Conservation (phyloP, 1,284 basidiomycete genomes). For the Hemileia vastatrix region DNA sequence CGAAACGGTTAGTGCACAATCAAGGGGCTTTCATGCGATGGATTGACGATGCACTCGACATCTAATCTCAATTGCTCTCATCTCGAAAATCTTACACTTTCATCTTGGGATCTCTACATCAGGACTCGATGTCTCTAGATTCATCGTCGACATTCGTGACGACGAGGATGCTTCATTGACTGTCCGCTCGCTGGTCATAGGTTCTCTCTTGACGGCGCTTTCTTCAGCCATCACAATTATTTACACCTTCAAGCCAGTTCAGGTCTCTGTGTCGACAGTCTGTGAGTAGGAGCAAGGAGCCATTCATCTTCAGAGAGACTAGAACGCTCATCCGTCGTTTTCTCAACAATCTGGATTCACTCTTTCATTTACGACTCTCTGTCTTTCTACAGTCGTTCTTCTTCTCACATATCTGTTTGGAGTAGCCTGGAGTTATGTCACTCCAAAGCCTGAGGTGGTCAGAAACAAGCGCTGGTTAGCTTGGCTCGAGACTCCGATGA, state of each 20-base stretch:
- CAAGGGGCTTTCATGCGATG: too few relatives aligned
- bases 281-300: too few relatives aligned
- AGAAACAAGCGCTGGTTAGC: constrained; percentile 48
- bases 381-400: too few relatives aligned
- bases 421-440: constrained; percentile 49
- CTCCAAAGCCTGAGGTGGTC: constrained; percentile 45
- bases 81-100: too few relatives aligned
- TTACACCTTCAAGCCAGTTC: constrained; percentile 55
- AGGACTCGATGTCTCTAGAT: constrained; percentile 56
- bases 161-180: constrained; percentile 56
- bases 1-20: too few relatives aligned
- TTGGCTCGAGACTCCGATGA: constrained; percentile 46
- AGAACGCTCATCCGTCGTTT: too few relatives aligned
- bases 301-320: too few relatives aligned
- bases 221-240: constrained; percentile 49
- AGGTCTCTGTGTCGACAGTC: constrained; percentile 52
- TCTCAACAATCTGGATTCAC: too few relatives aligned
- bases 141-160: constrained; percentile 55
- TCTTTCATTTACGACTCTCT: too few relatives aligned
- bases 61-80: too few relatives aligned
- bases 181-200: constrained; percentile 54
- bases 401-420: constrained; percentile 55
- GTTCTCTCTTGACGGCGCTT: constrained; percentile 54
- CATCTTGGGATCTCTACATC: too few relatives aligned
- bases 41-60: too few relatives aligned